phyloP scores from a whole-genome alignment of 345 rosid species.

The Durio zibethinus region DNA sequence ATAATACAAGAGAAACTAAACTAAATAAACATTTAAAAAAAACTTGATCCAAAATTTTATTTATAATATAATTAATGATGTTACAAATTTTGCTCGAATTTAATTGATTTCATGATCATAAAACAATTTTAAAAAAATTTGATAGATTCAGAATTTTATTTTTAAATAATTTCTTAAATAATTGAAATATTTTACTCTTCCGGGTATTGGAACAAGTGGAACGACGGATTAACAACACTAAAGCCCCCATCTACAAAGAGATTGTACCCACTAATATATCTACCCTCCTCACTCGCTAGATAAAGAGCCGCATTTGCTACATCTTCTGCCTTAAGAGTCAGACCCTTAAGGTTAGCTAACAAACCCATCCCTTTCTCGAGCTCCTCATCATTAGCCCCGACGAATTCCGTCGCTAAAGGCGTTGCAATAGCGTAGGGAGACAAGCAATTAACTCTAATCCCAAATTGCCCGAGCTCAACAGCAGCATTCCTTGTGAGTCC shows the following conservation, averaged over 20 bases:
- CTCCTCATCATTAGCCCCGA: slow-evolving; percentile 24
- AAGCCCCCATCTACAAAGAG: slow-evolving; percentile 30
- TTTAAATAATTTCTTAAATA: too few species aligned
- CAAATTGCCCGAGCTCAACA: slow-evolving; percentile 28
- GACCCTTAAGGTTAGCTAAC: slow-evolving; percentile 24
- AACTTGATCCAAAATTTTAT: too few species aligned
- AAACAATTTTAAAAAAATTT: too few species aligned
- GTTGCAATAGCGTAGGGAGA: slow-evolving; percentile 16
- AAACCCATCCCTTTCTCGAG: slow-evolving; percentile 28
- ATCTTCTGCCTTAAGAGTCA: slow-evolving; percentile 16
- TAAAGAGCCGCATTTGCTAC: slow-evolving; percentile 28
- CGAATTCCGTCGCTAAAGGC: slow-evolving; percentile 35
- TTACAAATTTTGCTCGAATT: too few species aligned
- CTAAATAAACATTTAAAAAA: too few species aligned
- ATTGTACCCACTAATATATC: slow-evolving; percentile 25
- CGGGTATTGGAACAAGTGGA: slow-evolving; percentile 14
- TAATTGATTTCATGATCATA: too few species aligned
- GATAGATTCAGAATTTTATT: too few species aligned
- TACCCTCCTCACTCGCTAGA: slow-evolving; percentile 29
- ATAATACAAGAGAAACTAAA: too few species aligned
- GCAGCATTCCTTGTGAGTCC: slow-evolving; percentile 22
- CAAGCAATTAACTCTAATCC: slow-evolving; percentile 29
- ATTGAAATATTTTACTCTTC: background rate
- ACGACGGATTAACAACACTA: slow-evolving; percentile 12
- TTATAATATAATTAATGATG: too few species aligned